Evolutionary conservation across 805 yeast genomes (phyloP).

Genomic region (Saccharomycopsis schoenii): DNA sequence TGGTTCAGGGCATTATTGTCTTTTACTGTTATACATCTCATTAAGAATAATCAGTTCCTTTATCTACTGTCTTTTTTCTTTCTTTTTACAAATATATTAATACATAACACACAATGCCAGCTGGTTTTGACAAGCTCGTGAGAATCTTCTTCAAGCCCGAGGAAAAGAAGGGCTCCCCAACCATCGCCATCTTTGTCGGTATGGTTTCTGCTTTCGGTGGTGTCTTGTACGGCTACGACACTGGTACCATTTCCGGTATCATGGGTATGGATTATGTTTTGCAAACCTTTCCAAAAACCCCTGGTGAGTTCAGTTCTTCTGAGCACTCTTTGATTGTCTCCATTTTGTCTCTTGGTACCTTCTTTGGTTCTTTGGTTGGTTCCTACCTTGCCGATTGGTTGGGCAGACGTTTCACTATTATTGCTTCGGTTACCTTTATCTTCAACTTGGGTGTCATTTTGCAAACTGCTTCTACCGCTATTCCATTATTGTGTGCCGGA

Average conservation of each 20-base stretch:
- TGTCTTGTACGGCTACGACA: constrained; percentile 57
- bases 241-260: constrained; percentile 59
- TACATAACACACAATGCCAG: constrained; percentile 2
- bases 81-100: no score
- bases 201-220: constrained; percentile 66
- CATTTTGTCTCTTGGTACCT: constrained; percentile 64
- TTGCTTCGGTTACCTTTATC: constrained; percentile 33
- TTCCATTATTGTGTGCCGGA: constrained; percentile 51
- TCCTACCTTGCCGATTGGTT: constrained; percentile 45
- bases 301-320: constrained; percentile 30
- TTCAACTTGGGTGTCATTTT: constrained; percentile 46
- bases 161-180: constrained; percentile 18
- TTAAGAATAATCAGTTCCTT: not conserved
- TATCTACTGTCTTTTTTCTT: not conserved
- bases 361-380: constrained; percentile 53
- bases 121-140: constrained; percentile 5
- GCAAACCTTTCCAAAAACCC: constrained; percentile 30
- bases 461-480: constrained; percentile 37
- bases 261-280: constrained; percentile 52
- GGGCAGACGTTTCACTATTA: constrained; percentile 46
- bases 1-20: not conserved
- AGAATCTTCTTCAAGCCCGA: constrained; percentile 15
- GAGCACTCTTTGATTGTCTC: constrained; percentile 59
- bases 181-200: constrained; percentile 42
- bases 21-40: not conserved